A percentile compares a stretch with the other conserved stretches of the same genome.
Evolutionary conservation across 2,329 filamentous ascomycete species (phyloP).

Genomic region (Exophiala alcalophila): DNA sequence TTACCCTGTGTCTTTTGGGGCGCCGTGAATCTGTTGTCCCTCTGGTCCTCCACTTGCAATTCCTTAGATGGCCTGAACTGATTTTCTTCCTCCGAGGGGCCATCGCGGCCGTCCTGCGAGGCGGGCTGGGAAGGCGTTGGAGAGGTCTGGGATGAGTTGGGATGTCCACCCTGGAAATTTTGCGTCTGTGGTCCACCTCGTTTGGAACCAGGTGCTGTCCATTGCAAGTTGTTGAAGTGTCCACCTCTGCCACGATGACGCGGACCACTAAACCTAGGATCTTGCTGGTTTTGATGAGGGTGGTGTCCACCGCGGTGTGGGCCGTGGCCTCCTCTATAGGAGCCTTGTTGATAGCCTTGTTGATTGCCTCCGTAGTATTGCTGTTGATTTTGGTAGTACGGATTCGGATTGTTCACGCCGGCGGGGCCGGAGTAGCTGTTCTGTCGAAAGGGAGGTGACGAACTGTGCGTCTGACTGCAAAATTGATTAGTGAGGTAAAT

Average conservation of each 20-base stretch:
- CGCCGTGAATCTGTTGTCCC: conserved; percentile 55
- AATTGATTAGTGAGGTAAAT: conserved; percentile 31
- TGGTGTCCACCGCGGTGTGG: conserved; percentile 62
- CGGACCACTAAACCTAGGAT: conserved; percentile 29
- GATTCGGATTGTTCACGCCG: conserved; percentile 48
- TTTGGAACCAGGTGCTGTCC: conserved; percentile 60
- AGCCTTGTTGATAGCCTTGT: conserved; percentile 49
- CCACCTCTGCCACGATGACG: conserved; percentile 51
- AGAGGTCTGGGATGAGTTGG: conserved; percentile 36
- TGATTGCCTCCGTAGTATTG: conserved; percentile 54
- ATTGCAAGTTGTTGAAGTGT: conserved; percentile 67
- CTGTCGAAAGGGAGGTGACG: conserved; percentile 62
- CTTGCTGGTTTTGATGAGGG: conserved; percentile 34
- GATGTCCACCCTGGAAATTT: conserved; percentile 40
- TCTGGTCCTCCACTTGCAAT: conserved; percentile 61
- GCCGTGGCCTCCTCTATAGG: conserved; percentile 52
- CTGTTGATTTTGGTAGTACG: conserved; percentile 53
- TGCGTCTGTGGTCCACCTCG: conserved; percentile 37
- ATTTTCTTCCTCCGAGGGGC: conserved; percentile 55
- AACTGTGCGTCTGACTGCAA: conserved; percentile 50
- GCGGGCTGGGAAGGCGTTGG: conserved; percentile 33
- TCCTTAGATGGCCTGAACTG: conserved; percentile 64
- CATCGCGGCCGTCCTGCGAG: conserved; percentile 36
- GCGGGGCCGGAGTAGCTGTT: conserved; percentile 53
- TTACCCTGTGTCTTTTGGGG: conserved; percentile 52